These are phyloP conservation scores for Penicillium glabrum DNA, from an alignment of 2,329 filamentous ascomycete species.

Conservation along the genomic window DNA sequence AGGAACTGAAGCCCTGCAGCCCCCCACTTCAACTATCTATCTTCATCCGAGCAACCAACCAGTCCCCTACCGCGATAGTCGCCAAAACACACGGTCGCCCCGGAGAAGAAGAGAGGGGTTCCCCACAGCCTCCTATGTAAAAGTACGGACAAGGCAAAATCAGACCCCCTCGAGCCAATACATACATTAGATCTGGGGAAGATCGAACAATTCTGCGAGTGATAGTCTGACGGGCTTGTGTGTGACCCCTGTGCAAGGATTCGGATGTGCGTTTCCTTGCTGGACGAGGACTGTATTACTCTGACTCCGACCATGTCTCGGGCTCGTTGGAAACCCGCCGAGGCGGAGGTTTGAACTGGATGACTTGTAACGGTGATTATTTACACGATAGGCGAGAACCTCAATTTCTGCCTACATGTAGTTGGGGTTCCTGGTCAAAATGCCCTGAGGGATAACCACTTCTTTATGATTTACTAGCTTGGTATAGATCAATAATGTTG, in stretches of 20 bases:
- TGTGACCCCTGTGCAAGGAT: slow-evolving; percentile 22
- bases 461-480: background rate
- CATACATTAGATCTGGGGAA: slow-evolving; percentile 7
- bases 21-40: background rate
- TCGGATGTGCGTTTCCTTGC: slow-evolving; percentile 11
- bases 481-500: background rate
- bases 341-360: background rate
- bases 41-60: background rate
- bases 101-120: slow-evolving; percentile 3
- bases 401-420: background rate
- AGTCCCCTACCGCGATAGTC: background rate
- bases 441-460: no score
- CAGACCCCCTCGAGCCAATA: background rate
- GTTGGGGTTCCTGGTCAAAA: no score
- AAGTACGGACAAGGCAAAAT: background rate
- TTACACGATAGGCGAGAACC: no score
- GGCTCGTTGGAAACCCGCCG: slow-evolving; percentile 16
- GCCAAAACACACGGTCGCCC: background rate
- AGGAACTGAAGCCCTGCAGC: background rate
- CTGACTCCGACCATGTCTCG: slow-evolving; percentile 16
- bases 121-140: background rate
- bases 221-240: slow-evolving; percentile 15
- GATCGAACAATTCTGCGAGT: slow-evolving; percentile 18
- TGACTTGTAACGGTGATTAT: background rate
- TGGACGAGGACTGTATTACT: slow-evolving; percentile 14